Base-by-base conservation (phyloP, 495 filamentous ascomycete genomes). In the Hypoxylon subgilvum region DNA sequence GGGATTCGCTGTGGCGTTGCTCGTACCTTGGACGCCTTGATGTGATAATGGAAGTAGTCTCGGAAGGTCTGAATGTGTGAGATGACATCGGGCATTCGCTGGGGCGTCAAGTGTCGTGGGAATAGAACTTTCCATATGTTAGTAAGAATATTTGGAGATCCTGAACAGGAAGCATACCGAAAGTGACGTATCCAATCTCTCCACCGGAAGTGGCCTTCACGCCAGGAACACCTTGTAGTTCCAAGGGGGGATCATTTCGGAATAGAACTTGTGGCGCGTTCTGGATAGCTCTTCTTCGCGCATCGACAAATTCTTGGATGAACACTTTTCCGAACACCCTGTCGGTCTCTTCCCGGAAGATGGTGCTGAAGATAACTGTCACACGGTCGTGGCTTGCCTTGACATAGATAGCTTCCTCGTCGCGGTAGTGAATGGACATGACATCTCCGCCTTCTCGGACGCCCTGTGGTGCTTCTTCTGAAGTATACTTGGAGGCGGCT, bases 41-140 rank as follows among this genome's bases (percentile, higher is more conserved):
- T 99, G 75, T 99, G 94, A 72, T 99, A 99, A 72, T 99, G 94
- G 82, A 99, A 99, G 73, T 99, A 97, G 67, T 97, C 95, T 53
- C 94, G 89, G 89, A 99, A 99, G 13, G 93, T 99, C 76, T 99
- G 95, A 63, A 99, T 96, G 68, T 99, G 94, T 30, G 91, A 96
- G 65, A 99, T 97, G 70, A 90, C 93, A 53, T 97, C 93, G 39
- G 90, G 87, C 74, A 94, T 86, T 66, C 90, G 84, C 73, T 96
- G 91, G 2, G 82, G 84, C 3, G 92, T 95, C 51, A 99, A 79
- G 72, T 99, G 94, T 54, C 94, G 84, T 19, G 94, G 94, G 80
- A 97, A 99, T 31, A 98, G 83, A 38, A 98, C 94, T 97, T n/a
- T n/a, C n/a, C n/a, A n/a, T 49, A 2, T 39, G 4, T 74, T 27